Base-by-base conservation (phyloP, 306 rosid genomes). In the Prunus mongolica region DNA sequence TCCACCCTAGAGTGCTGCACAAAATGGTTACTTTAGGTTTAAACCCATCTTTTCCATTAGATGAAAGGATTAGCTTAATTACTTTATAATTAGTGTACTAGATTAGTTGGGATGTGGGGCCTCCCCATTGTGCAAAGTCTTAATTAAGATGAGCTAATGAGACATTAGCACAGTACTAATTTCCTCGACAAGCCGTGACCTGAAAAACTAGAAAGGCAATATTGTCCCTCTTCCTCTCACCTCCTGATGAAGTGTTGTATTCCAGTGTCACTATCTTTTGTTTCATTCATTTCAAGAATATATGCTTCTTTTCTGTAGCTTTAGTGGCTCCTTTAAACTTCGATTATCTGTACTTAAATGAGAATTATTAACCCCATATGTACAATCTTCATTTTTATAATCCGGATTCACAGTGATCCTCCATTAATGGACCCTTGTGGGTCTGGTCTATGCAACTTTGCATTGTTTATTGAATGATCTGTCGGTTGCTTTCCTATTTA, bases 181-280 rank as follows among this genome's bases (percentile, higher is more conserved):
- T 44, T n/a, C 46, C 60, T 73, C 69, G 58, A 73, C 72, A 34
- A 75, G 79, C 25, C 24, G 6, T 34, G 65, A 32, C 25, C 30
- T 38, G 73, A 38, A 65, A 22, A 54, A 19, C 51, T 34, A 44
- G 80, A 77, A 68, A 32, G 58, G 73, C 3, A 11, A 67, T 9
- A 67, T 65, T 77, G 19, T 30, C 66, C 46, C 44, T 44, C 49
- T 76, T 65, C 56, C 22, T 22, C 46, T 9, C 28, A 32, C 13
- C 38, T 32, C 15, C 18, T 63, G 12, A 70, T 63, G 12, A 70
- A 25, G 46, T 60, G 47, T 24, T 66, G 15, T 50, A 38, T 65
- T 38, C 64, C 66, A 20, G 13, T 34, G 79, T 22, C 74, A 76
- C 57, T 67, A 25, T 67, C 74, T 56, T 66, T 50, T 64, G 60